Conservation (phyloP, 257 asterid species). For the Schizonepeta tenuifolia region DNA sequence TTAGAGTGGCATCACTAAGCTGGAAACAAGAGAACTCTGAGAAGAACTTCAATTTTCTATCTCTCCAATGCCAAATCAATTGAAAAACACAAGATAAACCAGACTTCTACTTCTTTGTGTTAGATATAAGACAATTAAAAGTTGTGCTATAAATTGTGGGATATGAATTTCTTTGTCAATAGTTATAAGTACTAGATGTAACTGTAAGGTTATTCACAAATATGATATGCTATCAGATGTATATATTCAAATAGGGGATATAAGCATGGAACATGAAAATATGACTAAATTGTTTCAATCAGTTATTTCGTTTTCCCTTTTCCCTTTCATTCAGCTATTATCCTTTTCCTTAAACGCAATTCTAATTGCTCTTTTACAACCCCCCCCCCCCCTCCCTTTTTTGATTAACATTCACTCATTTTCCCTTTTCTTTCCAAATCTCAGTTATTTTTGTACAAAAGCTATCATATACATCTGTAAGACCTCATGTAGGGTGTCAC, state of each 20-base stretch:
- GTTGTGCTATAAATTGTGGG: not conserved
- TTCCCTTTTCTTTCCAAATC: not conserved
- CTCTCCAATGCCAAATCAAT: not conserved
- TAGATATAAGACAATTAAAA: not conserved
- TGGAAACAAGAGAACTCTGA: conserved; percentile 1
- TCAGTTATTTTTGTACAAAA: not conserved
- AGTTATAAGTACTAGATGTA: too few species aligned
- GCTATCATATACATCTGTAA: not conserved
- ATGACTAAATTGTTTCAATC: not conserved
- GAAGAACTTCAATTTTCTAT: not conserved
- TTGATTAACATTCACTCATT: too few species aligned
- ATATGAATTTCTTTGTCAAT: too few species aligned
- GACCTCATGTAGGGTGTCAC: not conserved
- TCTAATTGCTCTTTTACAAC: not conserved
- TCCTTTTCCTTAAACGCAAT: not conserved
- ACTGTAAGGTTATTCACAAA: not conserved
- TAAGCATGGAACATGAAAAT: not conserved
- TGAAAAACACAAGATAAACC: not conserved
- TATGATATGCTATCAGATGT: not conserved
- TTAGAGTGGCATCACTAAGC: conserved; percentile 10
- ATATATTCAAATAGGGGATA: too few species aligned
- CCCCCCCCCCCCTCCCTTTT: not conserved
- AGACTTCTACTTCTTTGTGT: not conserved
- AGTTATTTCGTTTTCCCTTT: not conserved
- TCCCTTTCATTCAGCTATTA: too few species aligned